These are phyloP conservation scores for Urtica urens DNA, from an alignment of 306 rosid species.

Conservation along the genomic window DNA sequence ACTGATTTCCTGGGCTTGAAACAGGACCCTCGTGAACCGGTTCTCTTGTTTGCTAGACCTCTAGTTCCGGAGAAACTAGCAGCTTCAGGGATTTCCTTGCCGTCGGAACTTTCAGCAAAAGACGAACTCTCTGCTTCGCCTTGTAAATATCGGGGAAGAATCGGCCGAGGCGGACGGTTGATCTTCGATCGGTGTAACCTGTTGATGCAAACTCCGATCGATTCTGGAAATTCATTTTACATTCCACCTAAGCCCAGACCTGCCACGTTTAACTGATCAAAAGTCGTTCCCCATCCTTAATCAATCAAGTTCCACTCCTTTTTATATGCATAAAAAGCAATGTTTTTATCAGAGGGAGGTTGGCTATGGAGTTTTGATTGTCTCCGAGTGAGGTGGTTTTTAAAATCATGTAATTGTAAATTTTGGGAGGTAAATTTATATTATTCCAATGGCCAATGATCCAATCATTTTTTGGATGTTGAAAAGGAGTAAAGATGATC, in stretches of 20 bases:
- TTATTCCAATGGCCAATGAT: conserved; percentile 3
- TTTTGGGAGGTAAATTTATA: conserved; percentile 1
- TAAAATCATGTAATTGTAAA: background rate
- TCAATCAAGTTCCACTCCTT: no score
- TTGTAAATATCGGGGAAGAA: conserved; percentile 59
- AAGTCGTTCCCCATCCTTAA: background rate
- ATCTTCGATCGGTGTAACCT: conserved; percentile 91
- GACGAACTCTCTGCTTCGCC: conserved; percentile 46
- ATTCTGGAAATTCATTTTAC: conserved; percentile 65
- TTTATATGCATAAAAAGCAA: no score
- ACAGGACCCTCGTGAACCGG: conserved; percentile 96
- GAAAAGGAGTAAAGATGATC: background rate
- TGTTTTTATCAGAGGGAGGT: no score
- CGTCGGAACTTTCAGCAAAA: conserved; percentile 39
- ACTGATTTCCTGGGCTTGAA: conserved; percentile 21
- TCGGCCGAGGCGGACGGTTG: conserved; percentile 93
- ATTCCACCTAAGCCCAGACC: conserved; percentile 67
- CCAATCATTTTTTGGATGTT: background rate
- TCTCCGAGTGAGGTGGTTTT: background rate
- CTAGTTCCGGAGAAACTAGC: conserved; percentile 84
- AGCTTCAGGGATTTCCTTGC: conserved; percentile 66
- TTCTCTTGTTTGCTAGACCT: conserved; percentile 76
- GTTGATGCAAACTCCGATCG: conserved; percentile 69
- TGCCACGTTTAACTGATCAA: conserved; percentile 50
- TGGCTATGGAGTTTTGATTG: background rate